A percentile compares a stretch with the other conserved stretches of the same genome.
Conservation (phyloP, 108 stramenopile species). For the Hondaea fermentalgiana region DNA sequence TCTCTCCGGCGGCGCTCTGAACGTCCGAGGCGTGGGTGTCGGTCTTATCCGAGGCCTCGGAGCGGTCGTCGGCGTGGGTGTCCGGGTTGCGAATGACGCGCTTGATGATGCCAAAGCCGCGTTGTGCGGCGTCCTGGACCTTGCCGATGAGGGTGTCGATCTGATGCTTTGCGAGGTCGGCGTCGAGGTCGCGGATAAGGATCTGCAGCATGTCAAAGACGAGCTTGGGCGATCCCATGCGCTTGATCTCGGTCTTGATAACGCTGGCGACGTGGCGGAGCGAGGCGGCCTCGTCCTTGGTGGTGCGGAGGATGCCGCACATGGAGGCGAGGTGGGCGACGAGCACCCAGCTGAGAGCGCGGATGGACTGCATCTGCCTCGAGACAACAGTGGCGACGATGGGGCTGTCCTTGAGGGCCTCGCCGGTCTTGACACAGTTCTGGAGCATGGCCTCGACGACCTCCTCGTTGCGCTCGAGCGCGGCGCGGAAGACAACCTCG, state of each 20-base stretch:
- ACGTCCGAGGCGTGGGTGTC: not conserved
- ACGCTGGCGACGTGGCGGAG: not conserved
- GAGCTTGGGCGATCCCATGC: not conserved
- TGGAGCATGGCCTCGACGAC: not conserved
- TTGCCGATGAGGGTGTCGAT: not conserved
- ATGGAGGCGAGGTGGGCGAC: not conserved
- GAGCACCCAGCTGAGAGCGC: not conserved
- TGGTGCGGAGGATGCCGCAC: slow-evolving; percentile 14
- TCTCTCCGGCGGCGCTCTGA: not conserved
- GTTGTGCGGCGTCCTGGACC: not conserved
- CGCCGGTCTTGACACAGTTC: not conserved
- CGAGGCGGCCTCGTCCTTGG: not conserved
- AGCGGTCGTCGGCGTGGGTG: not conserved
- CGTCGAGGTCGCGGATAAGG: not conserved
- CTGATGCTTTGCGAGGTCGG: not conserved
- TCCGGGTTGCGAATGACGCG: not conserved
- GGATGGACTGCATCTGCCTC: not conserved
- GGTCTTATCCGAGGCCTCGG: not conserved
- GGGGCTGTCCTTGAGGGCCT: not conserved
- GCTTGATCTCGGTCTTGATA: not conserved
- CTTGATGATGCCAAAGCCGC: slow-evolving; percentile 5
- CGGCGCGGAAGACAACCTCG: slow-evolving; percentile 2
- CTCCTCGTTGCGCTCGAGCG: not conserved
- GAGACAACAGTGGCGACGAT: not conserved
- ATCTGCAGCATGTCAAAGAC: not conserved